Base-by-base conservation (phyloP, 805 yeast species). In the Cephaloascus fragrans region DNA sequence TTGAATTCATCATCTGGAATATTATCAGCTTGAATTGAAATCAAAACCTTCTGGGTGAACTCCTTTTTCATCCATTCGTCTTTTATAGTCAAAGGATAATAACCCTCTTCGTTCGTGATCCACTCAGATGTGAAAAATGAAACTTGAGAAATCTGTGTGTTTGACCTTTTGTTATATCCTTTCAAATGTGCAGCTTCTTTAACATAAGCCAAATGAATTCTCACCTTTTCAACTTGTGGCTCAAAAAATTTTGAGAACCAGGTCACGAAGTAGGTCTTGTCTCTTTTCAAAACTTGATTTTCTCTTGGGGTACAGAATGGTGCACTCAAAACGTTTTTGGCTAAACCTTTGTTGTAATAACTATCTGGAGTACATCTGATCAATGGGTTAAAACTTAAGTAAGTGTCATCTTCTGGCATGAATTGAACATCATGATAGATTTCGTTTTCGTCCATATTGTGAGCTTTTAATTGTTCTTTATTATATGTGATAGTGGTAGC, bases 291-390 rank as follows among this genome's bases (percentile, higher is more conserved):
- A 32, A 62, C 67, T 10, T 68, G 49, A 42, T 77, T 71, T 49
- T 83, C 89, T 26, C 63, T 66, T 10, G 96, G 96, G 17, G 84
- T 73, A 57, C 96, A 87, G 57, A 86, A 84, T n/a, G 96, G 96
- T 38, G 67, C 93, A 32, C 87, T 73, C 1, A 62, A 49, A 15
- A 59, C 55, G 44, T 66, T 67, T 47, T 77, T 76, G 23, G 77
- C 80, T 29, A 65, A 42, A 6, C 89, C 90, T 52, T 79, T 81
- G 47, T 68, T 71, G 50, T 63, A 69, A 54, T 83, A 87, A 36
- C 73, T 60, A 39, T 81, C 81, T 2, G 96, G 96, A 3, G 88
- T 83, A 61, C 96, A 87, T 60, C 96, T 71, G 51, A 85, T 71
- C 37, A 87, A 56, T 0, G 96, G 96, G 52, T 80, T 83, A 54